Conservation (phyloP, 164 flowering plant species). For the Euptelea pleiosperma region DNA sequence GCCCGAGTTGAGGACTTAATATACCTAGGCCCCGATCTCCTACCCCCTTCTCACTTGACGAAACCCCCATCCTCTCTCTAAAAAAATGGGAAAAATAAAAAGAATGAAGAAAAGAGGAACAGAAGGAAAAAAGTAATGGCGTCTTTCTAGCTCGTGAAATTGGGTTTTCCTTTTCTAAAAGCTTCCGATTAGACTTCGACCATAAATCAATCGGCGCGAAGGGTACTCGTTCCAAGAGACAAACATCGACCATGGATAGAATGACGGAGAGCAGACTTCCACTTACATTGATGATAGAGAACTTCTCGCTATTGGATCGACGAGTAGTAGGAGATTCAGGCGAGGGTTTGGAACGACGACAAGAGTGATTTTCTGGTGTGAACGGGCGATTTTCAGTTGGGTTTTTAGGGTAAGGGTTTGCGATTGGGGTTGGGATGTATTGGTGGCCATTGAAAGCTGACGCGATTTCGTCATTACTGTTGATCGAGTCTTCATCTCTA, state of each 20-base stretch:
- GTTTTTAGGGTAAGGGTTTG: slow-evolving; percentile 14
- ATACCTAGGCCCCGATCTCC: no score
- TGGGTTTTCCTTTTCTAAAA: no score
- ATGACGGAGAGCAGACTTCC: slow-evolving; percentile 53
- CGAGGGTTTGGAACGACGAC: slow-evolving; percentile 1
- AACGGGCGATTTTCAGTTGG: background rate
- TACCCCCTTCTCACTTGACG: no score
- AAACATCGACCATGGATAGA: slow-evolving; percentile 70
- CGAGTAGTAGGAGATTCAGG: slow-evolving; percentile 5
- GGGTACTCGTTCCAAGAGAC: slow-evolving; percentile 68
- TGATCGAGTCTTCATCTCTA: slow-evolving; percentile 32
- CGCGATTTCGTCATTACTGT: slow-evolving; percentile 25
- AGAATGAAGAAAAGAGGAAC: no score
- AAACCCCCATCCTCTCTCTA: no score
- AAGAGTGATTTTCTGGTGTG: no score
- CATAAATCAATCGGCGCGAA: slow-evolving; percentile 63
- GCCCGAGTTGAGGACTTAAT: no score
- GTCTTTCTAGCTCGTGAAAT: no score
- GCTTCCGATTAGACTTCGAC: no score
- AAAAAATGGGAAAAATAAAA: no score
- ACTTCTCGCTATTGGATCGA: slow-evolving; percentile 14
- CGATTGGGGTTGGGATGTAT: no score
- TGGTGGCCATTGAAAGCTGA: slow-evolving; percentile 57
- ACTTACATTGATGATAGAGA: slow-evolving; percentile 23
- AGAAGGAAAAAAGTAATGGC: no score